These are phyloP conservation scores for Aureobasidium sp. DNA, from an alignment of 2,329 filamentous ascomycete species.

Conservation along the genomic window DNA sequence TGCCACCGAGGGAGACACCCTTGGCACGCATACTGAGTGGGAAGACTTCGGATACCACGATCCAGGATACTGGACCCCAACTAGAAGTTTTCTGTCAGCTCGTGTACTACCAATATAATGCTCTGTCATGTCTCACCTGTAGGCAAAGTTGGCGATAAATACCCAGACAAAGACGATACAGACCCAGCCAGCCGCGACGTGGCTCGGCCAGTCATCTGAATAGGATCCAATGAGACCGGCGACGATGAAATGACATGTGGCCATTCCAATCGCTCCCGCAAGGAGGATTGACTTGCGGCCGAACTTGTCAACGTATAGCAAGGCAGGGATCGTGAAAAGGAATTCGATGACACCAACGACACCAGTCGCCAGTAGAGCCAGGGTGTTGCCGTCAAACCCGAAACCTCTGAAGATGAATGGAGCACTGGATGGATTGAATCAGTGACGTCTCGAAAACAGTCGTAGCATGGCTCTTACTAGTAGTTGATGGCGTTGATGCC, in stretches of 20 bases:
- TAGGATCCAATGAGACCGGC: constrained; percentile 23
- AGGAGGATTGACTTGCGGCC: constrained; percentile 53
- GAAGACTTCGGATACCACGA: constrained; percentile 24
- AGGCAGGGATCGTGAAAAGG: constrained; percentile 56
- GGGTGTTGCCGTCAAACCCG: constrained; percentile 37
- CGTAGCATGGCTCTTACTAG: constrained; percentile 31
- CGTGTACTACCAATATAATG: not conserved
- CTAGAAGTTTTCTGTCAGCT: not conserved
- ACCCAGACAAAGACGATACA: constrained; percentile 65
- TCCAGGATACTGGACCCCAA: constrained; percentile 47
- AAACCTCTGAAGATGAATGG: constrained; percentile 42
- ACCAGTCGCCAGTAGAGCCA: constrained; percentile 57
- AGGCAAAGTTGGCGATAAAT: constrained; percentile 67
- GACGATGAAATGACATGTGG: constrained; percentile 28
- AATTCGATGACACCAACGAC: constrained; percentile 65
- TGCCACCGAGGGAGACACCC: constrained; percentile 22
- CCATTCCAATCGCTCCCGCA: constrained; percentile 28
- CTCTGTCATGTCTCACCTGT: constrained; percentile 26
- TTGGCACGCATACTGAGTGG: constrained; percentile 25
- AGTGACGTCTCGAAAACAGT: not conserved
- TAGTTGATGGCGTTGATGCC: constrained; percentile 40
- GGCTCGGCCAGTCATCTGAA: constrained; percentile 21
- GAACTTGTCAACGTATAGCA: constrained; percentile 59
- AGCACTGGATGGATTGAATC: not conserved
- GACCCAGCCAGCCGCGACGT: constrained; percentile 30